Percentiles rank a stretch among this genome's conserved stretches.
Evolutionary conservation across 345 rosid genomes (phyloP).

Genomic region (Trapa bicornis): DNA sequence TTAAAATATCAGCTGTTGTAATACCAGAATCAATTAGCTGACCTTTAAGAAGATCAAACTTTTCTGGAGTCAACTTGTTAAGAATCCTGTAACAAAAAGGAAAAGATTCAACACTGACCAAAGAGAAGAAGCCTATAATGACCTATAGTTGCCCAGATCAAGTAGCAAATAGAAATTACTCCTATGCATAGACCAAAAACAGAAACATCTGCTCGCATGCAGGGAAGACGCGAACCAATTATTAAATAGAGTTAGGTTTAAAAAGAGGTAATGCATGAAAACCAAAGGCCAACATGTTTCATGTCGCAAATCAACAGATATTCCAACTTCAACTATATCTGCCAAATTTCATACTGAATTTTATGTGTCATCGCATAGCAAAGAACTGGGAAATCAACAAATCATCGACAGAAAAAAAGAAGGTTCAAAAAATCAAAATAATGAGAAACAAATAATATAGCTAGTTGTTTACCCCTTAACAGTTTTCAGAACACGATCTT

Average conservation of each 20-base stretch:
- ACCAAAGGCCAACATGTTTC: too few species aligned
- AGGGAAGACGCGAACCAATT: background rate
- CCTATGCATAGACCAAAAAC: too few species aligned
- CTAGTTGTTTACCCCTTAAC: conserved; percentile 58
- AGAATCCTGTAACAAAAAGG: conserved; percentile 37
- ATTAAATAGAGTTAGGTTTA: background rate
- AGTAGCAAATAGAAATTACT: too few species aligned
- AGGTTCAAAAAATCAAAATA: background rate
- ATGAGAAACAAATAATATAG: background rate
- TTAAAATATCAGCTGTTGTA: conserved; percentile 56
- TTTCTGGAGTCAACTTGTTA: conserved; percentile 87
- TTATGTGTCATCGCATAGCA: too few species aligned
- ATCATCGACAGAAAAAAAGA: background rate
- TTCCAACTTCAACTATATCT: too few species aligned
- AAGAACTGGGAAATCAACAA: background rate
- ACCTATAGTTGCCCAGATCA: too few species aligned
- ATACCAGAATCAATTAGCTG: conserved; percentile 83
- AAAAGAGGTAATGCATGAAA: too few species aligned
- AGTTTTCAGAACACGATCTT: conserved; percentile 63
- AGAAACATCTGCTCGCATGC: too few species aligned
- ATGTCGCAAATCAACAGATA: too few species aligned
- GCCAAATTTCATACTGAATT: too few species aligned
- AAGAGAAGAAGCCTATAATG: too few species aligned
- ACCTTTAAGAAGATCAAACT: conserved; percentile 82
- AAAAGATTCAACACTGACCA: too few species aligned